Base-by-base conservation (phyloP, 2,329 filamentous ascomycete genomes). In the Bisporella sp. region DNA sequence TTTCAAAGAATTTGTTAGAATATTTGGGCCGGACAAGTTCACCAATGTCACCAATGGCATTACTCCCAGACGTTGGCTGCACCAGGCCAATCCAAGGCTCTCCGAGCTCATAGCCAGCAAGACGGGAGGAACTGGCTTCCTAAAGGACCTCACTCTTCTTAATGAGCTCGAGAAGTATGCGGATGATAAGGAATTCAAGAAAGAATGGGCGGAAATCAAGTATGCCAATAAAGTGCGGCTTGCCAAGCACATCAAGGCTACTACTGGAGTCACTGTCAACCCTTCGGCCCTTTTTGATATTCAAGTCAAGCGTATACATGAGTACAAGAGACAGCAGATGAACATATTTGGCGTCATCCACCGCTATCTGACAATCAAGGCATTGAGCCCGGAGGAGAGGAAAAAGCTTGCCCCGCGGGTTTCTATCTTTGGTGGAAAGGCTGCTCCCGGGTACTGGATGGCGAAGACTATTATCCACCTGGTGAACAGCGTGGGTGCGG, bases 361-460 rank as follows among this genome's bases (percentile, higher is more conserved):
- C 69, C 84, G 92, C 47, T 99, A 97, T 68, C 77, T 99, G 39
- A 79, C 80, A 11, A 85, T 99, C 67, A 99, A 97, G 74, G 78
- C 81, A 35, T 82, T 96, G 85, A 81, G 78, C 29, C 75, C 88
- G 0, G 88, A 90, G 62, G 86, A 96, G 66, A 82, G 84, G 59
- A 92, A 95, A 77, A 93, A 93, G 72, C 77, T 88, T 54, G 80
- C 85, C 42, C 89, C 91, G 12, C 85, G 92, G 47, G 93, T 97
- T 7, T 93, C 87, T 51, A 95, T 99, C 68, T 97, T 99, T 66
- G 93, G 93, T 65, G 93, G 93, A 62, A 99, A 99, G 73, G 93
- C 93, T 30, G 93, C 93, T 2, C 93, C 93, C 0, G 93, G 93
- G 12, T 99, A 99, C 76, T 99, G 93, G 93, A 99, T 97, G 93